Percentiles rank a stretch among this genome's conserved stretches.
Evolutionary conservation across 768 basidiomycete genomes (phyloP).

Genomic region (Suillus americanus): DNA sequence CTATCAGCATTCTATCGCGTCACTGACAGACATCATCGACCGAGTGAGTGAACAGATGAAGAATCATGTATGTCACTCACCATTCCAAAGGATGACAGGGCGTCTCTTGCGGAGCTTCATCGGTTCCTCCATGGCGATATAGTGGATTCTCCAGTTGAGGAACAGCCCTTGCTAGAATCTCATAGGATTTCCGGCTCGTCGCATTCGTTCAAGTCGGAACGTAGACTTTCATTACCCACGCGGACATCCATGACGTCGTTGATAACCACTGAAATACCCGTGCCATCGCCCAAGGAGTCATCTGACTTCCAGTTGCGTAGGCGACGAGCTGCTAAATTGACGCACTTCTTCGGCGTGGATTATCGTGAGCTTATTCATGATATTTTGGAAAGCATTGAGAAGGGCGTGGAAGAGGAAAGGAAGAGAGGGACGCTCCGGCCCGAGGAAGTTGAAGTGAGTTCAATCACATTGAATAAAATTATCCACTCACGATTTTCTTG

Average conservation of each 20-base stretch:
- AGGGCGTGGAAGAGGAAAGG: slow-evolving; percentile 68
- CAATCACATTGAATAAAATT: neutral
- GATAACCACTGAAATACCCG: slow-evolving; percentile 49
- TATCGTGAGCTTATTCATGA: slow-evolving; percentile 77
- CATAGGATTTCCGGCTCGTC: slow-evolving; percentile 34
- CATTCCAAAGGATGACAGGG: slow-evolving; percentile 63
- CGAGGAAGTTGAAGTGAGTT: slow-evolving; percentile 70
- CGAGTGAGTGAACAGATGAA: slow-evolving; percentile 48
- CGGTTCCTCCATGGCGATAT: slow-evolving; percentile 52
- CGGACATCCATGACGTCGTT: slow-evolving; percentile 65
- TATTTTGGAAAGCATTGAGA: slow-evolving; percentile 80
- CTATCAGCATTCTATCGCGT: slow-evolving; percentile 79
- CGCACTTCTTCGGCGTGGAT: slow-evolving; percentile 85
- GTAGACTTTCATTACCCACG: slow-evolving; percentile 68
- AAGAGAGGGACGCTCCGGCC: slow-evolving; percentile 60
- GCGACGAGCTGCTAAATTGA: slow-evolving; percentile 77
- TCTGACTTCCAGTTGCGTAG: slow-evolving; percentile 66
- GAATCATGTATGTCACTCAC: slow-evolving; percentile 6
- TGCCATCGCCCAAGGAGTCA: slow-evolving; percentile 39
- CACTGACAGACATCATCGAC: slow-evolving; percentile 78
- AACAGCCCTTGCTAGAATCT: slow-evolving; percentile 13
- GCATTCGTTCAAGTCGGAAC: slow-evolving; percentile 53
- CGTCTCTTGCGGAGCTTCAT: slow-evolving; percentile 73
- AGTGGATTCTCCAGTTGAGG: slow-evolving; percentile 22
- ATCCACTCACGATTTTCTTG: slow-evolving; percentile 12